These are phyloP conservation scores for Trichoderma sp. DNA, from an alignment of 2,329 filamentous ascomycete genomes.

Conservation along the genomic window DNA sequence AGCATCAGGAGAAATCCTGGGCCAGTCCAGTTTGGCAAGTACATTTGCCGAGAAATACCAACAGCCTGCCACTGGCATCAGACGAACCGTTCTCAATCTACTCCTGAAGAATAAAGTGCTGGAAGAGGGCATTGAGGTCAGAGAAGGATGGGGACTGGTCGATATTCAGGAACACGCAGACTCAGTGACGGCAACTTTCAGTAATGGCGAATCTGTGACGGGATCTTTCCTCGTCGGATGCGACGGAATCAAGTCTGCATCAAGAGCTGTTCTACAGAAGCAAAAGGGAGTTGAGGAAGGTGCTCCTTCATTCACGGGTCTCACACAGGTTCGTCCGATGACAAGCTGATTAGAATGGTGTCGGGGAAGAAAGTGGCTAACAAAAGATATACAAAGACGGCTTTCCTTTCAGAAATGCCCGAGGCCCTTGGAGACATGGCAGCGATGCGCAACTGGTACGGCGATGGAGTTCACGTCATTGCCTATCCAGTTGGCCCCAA, in stretches of 20 bases:
- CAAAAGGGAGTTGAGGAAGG: constrained; percentile 22
- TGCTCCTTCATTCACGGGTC: constrained; percentile 25
- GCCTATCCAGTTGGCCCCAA: constrained; percentile 26
- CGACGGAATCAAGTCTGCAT: constrained; percentile 28
- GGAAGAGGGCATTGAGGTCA: constrained; percentile 24
- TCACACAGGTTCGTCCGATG: constrained; percentile 19
- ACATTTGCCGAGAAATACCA: constrained; percentile 24
- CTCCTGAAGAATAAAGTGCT: constrained; percentile 22
- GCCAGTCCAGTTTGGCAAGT: constrained; percentile 23
- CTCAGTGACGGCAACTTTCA: constrained; percentile 27
- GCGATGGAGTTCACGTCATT: constrained; percentile 27
- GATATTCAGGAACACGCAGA: constrained; percentile 24
- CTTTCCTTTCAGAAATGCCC: constrained; percentile 26
- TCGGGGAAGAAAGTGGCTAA: neutral
- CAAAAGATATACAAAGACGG: constrained; percentile 21
- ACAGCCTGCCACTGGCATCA: constrained; percentile 26
- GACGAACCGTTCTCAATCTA: constrained; percentile 25
- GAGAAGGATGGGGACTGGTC: constrained; percentile 28
- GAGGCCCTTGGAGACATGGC: constrained; percentile 15
- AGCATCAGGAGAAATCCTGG: constrained; percentile 23
- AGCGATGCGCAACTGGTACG: constrained; percentile 29
- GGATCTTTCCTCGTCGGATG: constrained; percentile 28
- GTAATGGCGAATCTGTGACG: constrained; percentile 22
- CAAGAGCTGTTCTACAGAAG: constrained; percentile 22
- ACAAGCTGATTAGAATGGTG: neutral